phyloP scores from a whole-genome alignment of 768 basidiomycete species.

The Mrakia blollopis region DNA sequence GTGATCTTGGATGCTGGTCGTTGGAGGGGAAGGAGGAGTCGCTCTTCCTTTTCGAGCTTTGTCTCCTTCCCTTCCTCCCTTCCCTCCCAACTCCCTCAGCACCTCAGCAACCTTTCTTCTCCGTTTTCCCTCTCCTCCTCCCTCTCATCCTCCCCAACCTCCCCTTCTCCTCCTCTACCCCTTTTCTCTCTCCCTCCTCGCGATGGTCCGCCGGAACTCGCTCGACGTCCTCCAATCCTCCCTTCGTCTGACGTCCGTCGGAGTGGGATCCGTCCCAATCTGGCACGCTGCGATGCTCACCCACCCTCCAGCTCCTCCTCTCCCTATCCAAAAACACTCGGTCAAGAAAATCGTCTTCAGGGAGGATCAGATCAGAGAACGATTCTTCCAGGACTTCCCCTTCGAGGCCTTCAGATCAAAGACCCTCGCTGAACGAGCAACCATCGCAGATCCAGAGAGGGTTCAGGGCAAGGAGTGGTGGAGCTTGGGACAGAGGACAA shows the following conservation, averaged over 20 bases:
- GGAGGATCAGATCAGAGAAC: conserved; percentile 77
- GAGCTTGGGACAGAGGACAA: conserved; percentile 69
- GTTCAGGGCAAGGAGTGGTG: conserved; percentile 66
- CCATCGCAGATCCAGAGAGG: conserved; percentile 55
- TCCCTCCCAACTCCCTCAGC: background rate
- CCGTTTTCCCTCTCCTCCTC: background rate
- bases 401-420: conserved; percentile 85
- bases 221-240: conserved; percentile 22
- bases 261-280: conserved; percentile 20
- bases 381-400: conserved; percentile 94
- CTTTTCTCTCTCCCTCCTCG: background rate
- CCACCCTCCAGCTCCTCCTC: conserved; percentile 29
- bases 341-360: conserved; percentile 55
- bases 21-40: too few species aligned
- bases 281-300: conserved; percentile 32
- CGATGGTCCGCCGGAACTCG: conserved; percentile 29
- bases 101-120: background rate
- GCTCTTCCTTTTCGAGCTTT: too few species aligned
- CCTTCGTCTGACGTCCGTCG: conserved; percentile 14
- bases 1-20: too few species aligned
- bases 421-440: conserved; percentile 63
- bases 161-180: background rate
- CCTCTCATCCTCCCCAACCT: background rate
- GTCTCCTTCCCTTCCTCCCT: too few species aligned
- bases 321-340: conserved; percentile 15